Evolutionary conservation across 164 flowering plant genomes (phyloP).

Genomic region (Sedum album): DNA sequence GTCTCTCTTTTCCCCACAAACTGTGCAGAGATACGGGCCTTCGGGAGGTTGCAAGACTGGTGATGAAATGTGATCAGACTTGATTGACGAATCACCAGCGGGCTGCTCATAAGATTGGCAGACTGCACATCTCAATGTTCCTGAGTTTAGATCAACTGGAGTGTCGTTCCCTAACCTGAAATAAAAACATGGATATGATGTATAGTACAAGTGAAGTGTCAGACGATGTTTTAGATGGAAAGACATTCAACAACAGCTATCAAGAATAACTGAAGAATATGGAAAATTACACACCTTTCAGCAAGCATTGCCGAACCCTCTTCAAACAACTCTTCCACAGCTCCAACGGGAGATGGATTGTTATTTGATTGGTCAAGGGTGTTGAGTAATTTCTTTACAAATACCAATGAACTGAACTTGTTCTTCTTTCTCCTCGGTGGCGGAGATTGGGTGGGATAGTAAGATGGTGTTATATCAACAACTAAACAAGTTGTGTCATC

Average conservation of each 20-base stretch:
- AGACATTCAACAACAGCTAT: background rate
- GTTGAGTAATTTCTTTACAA: constrained; percentile 45
- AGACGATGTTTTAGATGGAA: background rate
- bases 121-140: constrained; percentile 66
- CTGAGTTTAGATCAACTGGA: constrained; percentile 44
- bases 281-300: constrained; percentile 49
- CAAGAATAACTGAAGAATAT: background rate
- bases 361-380: constrained; percentile 34
- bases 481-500: constrained; percentile 91
- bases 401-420: constrained; percentile 43
- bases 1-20: constrained; percentile 73
- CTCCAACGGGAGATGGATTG: constrained; percentile 79
- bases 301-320: constrained; percentile 96
- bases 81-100: constrained; percentile 45
- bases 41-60: constrained; percentile 72
- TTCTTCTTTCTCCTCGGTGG: constrained; percentile 51
- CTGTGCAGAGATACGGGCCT: constrained; percentile 73
- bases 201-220: background rate
- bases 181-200: constrained; percentile 4
- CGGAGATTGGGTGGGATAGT: constrained; percentile 39
- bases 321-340: constrained; percentile 90
- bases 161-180: constrained; percentile 78
- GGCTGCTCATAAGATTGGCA: constrained; percentile 82
- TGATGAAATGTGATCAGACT: constrained; percentile 54
- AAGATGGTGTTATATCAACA: constrained; percentile 74